Evolutionary conservation across 2,329 filamentous ascomycete genomes (phyloP).

Genomic region (Aspergillus aculeatinus): DNA sequence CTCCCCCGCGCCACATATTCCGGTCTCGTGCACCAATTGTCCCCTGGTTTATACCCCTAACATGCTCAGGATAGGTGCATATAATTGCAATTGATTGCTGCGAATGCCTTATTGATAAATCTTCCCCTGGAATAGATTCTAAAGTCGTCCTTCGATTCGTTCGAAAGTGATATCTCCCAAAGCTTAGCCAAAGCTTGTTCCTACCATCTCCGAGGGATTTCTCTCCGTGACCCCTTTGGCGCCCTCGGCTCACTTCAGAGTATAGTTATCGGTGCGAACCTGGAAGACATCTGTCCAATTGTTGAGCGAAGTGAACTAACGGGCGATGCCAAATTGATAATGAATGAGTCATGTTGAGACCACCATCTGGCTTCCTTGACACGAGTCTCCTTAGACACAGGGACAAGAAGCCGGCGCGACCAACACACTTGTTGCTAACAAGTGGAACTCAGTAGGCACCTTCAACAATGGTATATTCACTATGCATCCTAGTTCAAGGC

Average conservation of each 20-base stretch:
- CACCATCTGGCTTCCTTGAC: no score
- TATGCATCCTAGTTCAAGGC: not conserved
- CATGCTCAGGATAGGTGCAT: no score
- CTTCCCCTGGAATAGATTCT: not conserved
- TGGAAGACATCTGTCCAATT: no score
- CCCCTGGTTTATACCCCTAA: no score
- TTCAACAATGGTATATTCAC: not conserved
- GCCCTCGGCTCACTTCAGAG: not conserved
- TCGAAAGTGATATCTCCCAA: not conserved
- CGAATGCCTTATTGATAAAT: not conserved
- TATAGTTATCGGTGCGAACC: no score
- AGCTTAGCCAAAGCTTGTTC: conserved; percentile 5
- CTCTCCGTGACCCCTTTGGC: not conserved
- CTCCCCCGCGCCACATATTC: not conserved
- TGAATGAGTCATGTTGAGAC: no score
- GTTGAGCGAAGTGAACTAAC: no score
- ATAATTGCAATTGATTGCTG: not conserved
- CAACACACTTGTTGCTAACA: not conserved
- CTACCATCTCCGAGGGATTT: not conserved
- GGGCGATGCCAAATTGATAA: no score
- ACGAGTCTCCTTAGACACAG: not conserved
- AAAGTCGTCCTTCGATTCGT: not conserved
- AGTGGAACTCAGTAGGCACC: not conserved
- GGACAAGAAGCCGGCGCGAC: not conserved
- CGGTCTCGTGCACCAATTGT: no score